Percentiles rank a stretch among this genome's conserved stretches.
phyloP scores from a whole-genome alignment of 768 basidiomycete genomes.

The Suillus placidus region DNA sequence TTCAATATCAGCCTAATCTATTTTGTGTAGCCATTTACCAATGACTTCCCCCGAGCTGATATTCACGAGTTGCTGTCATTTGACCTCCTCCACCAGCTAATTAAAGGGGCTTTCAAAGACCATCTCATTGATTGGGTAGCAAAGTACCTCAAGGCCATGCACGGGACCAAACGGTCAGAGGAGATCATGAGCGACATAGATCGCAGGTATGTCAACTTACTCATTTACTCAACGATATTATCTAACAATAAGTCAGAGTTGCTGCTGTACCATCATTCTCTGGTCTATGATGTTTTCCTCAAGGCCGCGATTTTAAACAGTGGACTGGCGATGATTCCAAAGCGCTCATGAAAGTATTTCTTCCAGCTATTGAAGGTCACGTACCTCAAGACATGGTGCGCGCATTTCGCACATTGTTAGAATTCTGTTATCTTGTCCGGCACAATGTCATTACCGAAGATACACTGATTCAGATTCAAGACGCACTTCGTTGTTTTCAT shows the following conservation, averaged over 20 bases:
- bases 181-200: background rate
- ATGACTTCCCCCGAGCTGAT: background rate
- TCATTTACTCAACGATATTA: accelerated
- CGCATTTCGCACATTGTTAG: background rate
- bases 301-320: background rate
- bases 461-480: background rate
- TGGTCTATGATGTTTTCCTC: background rate
- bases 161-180: too few species aligned
- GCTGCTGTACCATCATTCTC: background rate
- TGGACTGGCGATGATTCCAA: background rate
- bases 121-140: too few species aligned
- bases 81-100: conserved; percentile 3
- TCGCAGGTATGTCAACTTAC: background rate
- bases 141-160: background rate
- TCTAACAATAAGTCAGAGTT: background rate
- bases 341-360: background rate
- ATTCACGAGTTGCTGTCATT: background rate
- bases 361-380: background rate
- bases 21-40: background rate
- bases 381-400: background rate
- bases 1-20: background rate
- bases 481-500: background rate
- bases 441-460: background rate
- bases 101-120: too few species aligned
- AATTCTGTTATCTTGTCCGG: background rate